Base-by-base conservation (phyloP, 139 green algal species). In the Raphidocelis subcapitata region DNA sequence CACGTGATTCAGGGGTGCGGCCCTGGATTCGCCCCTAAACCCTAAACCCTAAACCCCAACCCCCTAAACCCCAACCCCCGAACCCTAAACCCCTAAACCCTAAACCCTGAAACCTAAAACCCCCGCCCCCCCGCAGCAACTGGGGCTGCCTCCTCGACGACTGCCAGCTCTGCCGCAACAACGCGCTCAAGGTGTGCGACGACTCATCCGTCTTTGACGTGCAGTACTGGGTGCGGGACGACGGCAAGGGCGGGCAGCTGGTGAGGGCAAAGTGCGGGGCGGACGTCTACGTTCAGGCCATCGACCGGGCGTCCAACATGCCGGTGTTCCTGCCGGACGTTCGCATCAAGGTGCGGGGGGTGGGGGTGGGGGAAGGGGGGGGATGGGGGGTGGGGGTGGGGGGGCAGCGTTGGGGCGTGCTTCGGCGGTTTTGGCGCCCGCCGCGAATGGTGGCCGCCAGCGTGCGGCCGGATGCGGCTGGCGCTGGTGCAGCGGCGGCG, bases 201-300 rank as follows among this genome's bases (percentile, higher is more conserved):
- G 20, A 24, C 15, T 8, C 60, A 16, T 24, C 16, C 5, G 20
- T 44, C 5, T 72, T 72, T 54, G 72, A 78, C 54, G 59, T 61
- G 8, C 72, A 78, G 47, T 78, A 78, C 63, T 78, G 72, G 72
- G 72, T 72, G 47, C 47, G 72, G 2, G 72, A 78, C 37, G 72
- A 78, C 35, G 72, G 72, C 61, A 78, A 72, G 44, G 72, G 72
- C 2, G 72, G 72, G 14, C 72, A 78, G 63, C 18, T 72, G 59
- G 64, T 78, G 46, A 65, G 69, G 28, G 63, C 72, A 1, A 57
- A 60, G 35, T 78, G 72, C 47, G 72, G 72, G 15, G 62, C 60
- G 18, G 72, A 72, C 41, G 62, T 77, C n/a, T 29, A 29, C 35
- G 35, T 61, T 32, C 61, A 70, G 61, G 28, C 69, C 14, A 35